Evolutionary conservation across 352 stramenopile species (phyloP).

Genomic region (Phytophthora sp.): DNA sequence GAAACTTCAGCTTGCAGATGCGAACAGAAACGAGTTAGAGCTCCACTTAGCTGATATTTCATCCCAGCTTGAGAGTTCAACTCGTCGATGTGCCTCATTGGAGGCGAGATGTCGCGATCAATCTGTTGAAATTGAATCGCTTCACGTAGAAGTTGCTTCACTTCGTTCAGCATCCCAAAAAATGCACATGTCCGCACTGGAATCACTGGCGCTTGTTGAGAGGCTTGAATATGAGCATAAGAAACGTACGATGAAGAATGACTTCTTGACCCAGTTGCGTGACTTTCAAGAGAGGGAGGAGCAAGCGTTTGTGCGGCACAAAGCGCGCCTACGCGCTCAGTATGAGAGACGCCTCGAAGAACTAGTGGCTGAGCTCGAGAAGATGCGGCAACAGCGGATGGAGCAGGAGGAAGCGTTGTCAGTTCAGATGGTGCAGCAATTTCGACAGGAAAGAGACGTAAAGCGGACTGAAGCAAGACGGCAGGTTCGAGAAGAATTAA

Average conservation of each 20-base stretch:
- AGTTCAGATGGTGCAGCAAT: slow-evolving; percentile 52
- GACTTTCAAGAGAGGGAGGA: slow-evolving; percentile 80
- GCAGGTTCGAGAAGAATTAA: slow-evolving; percentile 54
- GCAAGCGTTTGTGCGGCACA: slow-evolving; percentile 62
- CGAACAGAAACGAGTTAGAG: slow-evolving; percentile 59
- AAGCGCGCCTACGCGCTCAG: slow-evolving; percentile 65
- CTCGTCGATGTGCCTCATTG: slow-evolving; percentile 42
- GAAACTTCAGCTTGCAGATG: slow-evolving; percentile 63
- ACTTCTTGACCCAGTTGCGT: slow-evolving; percentile 67
- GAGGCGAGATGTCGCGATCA: slow-evolving; percentile 59
- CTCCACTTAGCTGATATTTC: slow-evolving; percentile 54
- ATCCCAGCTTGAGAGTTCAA: slow-evolving; percentile 52
- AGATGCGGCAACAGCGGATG: slow-evolving; percentile 54
- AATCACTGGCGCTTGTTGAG: slow-evolving; percentile 54
- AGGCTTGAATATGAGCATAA: slow-evolving; percentile 79
- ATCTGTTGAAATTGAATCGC: slow-evolving; percentile 52
- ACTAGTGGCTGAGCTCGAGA: slow-evolving; percentile 62
- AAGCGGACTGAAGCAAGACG: slow-evolving; percentile 53
- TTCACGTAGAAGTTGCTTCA: slow-evolving; percentile 61
- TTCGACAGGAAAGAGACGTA: slow-evolving; percentile 58
- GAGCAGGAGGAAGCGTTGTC: slow-evolving; percentile 67
- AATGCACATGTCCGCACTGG: slow-evolving; percentile 59
- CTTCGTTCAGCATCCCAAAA: slow-evolving; percentile 50
- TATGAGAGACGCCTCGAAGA: slow-evolving; percentile 74
- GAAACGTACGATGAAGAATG: slow-evolving; percentile 63